phyloP scores from a whole-genome alignment of 352 stramenopile species.

The Phytophthora macrochlamydospora region DNA sequence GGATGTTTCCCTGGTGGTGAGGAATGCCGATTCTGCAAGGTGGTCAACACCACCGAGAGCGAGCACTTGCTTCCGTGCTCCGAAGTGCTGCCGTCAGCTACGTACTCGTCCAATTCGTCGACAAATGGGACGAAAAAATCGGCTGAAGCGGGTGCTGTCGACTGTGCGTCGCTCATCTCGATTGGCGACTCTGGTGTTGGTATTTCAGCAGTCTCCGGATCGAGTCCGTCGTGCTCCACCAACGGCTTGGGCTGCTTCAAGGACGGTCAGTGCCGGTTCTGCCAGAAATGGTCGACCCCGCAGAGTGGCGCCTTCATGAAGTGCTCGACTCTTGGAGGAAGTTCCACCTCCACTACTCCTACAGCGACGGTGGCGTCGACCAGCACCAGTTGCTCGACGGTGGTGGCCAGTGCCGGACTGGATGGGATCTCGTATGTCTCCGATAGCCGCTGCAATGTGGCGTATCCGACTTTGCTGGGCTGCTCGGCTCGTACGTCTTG shows the following conservation, averaged over 20 bases:
- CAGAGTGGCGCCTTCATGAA: slow-evolving; percentile 33
- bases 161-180: slow-evolving; percentile 30
- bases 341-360: slow-evolving; percentile 11
- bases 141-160: slow-evolving; percentile 8
- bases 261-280: slow-evolving; percentile 44
- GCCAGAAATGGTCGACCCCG: slow-evolving; percentile 29
- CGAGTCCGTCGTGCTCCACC: slow-evolving; percentile 20
- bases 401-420: slow-evolving; percentile 38
- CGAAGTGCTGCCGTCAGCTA: slow-evolving; percentile 8
- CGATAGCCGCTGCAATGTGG: slow-evolving; percentile 44
- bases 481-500: slow-evolving; percentile 54
- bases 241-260: slow-evolving; percentile 37
- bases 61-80: slow-evolving; percentile 20
- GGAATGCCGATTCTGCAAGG: slow-evolving; percentile 32
- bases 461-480: slow-evolving; percentile 33
- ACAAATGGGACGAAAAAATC: neutral
- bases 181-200: slow-evolving; percentile 34
- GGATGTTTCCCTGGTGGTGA: slow-evolving; percentile 31
- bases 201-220: slow-evolving; percentile 28
- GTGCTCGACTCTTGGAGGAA: slow-evolving; percentile 17
- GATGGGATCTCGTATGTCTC: slow-evolving; percentile 47
- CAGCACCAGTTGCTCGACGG: slow-evolving; percentile 31
- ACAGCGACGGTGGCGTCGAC: slow-evolving; percentile 23
- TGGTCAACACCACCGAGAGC: slow-evolving; percentile 2
- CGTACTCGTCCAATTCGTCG: neutral